phyloP scores from a whole-genome alignment of 1,139 yeast species.

The Yamadazyma sp. region DNA sequence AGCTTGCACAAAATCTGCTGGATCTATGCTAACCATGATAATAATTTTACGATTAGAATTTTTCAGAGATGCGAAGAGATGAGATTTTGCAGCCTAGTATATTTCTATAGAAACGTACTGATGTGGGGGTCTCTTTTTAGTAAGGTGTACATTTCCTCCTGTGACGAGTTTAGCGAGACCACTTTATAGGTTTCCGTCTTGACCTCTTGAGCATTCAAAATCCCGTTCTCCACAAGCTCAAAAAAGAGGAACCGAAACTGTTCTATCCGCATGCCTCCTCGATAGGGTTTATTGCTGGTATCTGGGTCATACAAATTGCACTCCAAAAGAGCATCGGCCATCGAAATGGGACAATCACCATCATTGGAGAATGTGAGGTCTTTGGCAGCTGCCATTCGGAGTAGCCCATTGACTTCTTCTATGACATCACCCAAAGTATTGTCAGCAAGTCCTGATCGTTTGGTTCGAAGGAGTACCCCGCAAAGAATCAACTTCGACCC shows the following conservation, averaged over 20 bases:
- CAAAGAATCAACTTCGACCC: constrained; percentile 70
- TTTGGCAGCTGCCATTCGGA: constrained; percentile 27
- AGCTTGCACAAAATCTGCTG: constrained; percentile 46
- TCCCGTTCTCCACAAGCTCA: constrained; percentile 78
- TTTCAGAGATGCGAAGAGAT: neutral
- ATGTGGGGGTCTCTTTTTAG: constrained; percentile 50
- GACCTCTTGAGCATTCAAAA: constrained; percentile 63
- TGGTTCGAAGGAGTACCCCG: constrained; percentile 62
- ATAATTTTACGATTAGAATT: neutral
- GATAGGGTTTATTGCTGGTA: neutral
- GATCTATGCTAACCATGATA: constrained; percentile 39
- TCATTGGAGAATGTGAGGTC: constrained; percentile 9
- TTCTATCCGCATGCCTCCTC: constrained; percentile 32
- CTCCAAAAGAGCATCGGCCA: constrained; percentile 13
- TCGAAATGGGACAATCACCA: constrained; percentile 1
- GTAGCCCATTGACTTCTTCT: constrained; percentile 63
- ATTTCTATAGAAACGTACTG: constrained; percentile 9
- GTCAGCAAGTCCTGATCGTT: constrained; percentile 72
- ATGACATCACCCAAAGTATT: constrained; percentile 71
- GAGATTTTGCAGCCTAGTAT: neutral
- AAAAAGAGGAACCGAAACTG: constrained; percentile 54
- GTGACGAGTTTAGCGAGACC: constrained; percentile 65
- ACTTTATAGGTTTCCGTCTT: constrained; percentile 67
- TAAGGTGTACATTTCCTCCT: constrained; percentile 64
- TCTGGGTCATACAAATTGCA: constrained; percentile 4